Evolutionary conservation across 164 flowering plant genomes (phyloP), one percentile per base, ranked within the genome.

Genomic region (Brasenia schreberi): DNA sequence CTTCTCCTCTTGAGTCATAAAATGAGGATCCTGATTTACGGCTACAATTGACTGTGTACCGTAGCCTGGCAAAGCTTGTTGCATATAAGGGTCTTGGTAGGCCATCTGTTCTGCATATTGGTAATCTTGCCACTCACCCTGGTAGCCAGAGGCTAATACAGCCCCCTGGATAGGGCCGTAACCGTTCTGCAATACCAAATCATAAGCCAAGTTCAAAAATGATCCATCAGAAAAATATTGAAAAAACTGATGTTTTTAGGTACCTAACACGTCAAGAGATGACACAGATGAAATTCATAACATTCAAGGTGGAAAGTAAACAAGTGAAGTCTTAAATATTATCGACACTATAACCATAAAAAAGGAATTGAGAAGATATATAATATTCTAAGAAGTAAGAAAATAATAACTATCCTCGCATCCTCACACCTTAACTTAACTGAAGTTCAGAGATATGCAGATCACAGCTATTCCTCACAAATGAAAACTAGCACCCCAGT

Each of bases 1-100:
- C 78, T 94, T 94, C 79, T 94, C 93, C 69, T 94, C 99, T 74
- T 94, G 99, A 44, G 96, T 87, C 96, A 94, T 94, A 67, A 88
- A 81, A 6, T 73, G 82, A 65, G 98, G 98, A 71, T 93, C 98
- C 74, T 76, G 86, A 10, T 61, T 82, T 49, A 77, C 63, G 58
- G 64, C 71, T 60, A 67, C 44, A 65, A 74, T 89, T 43, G 77
- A 73, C 73, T 88, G 87, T 43, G 74, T 71, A 67, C 86, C 97
- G 73, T 85, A 93, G 43, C 71, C 67, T 69, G 80, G 83, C 79
- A 85, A 65, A 66, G 80, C 69, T 63, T 77, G 92, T 75, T 85
- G 90, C 56, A 86, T 80, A 71, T 93, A 93, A 64, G 86, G 97
- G 66, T 90, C 98, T 39, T 92, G 77, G 71, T 89, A 93, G 59